Evolutionary conservation across 371 early-diverging fungal species (phyloP), one percentile per base, ranked within the genome.

Genomic region (Rhizomucor miehei): DNA sequence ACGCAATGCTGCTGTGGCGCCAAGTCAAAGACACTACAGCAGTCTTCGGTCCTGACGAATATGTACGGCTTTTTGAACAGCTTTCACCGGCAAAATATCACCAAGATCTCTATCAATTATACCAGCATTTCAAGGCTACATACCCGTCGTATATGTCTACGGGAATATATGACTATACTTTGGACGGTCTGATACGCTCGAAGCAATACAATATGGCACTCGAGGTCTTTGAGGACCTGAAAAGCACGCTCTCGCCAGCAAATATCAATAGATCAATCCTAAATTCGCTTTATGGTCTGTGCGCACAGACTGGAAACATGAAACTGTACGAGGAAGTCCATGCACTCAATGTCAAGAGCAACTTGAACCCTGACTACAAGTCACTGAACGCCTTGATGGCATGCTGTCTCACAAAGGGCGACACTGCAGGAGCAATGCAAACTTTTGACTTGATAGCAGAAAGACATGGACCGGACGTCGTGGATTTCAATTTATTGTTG

Each of bases 401-500:
- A 2, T 63, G 64, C 29, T 76, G 70, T 57, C 23, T 73, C 6
- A 39, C 34, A 8, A 34, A 54, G 1, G 52, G 45, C 8, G 63
- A 76, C 51, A 13, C 62, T 2, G 5, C 16, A 6, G 48, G 62
- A 5, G 73, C 76, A 0, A 67, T 66, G 36, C 43, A 57, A 2
- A 67, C 68, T 0, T 68, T 72, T 47, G 58, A 65, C 9, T 34
- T 34, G 5, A 48, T 76, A 1, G 63, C 65, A 1, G 50, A 61
- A 25, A 59, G 61, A 6, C 47, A 61, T 29, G 70, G 67, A 1
- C 69, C 71, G 3, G 76, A 76, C 47, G 65, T 66, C 2, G 66
- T 70, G 0, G 76, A 76, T 52, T 76, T 69, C 45, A 76, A 76
- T 20, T 24, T 76, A 6, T 45, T 76, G 43, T 60, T 76, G 44